Conservation (phyloP, 345 rosid species). For the Pistacia integerrima region DNA sequence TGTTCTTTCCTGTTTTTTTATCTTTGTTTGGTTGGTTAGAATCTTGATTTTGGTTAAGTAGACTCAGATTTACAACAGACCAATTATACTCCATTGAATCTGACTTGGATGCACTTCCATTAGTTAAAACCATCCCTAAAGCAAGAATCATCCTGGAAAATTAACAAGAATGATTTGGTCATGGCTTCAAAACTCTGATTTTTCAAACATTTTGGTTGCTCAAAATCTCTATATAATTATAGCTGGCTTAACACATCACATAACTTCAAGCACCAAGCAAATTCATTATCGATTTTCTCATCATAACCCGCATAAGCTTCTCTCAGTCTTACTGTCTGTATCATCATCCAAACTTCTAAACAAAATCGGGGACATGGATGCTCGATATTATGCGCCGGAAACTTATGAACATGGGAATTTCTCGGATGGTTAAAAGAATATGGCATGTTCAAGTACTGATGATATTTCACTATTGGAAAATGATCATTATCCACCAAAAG, state of each 20-base stretch:
- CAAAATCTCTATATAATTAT: background rate
- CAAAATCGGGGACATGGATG: background rate
- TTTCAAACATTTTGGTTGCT: background rate
- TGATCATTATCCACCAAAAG: constrained; percentile 7
- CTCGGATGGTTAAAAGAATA: background rate
- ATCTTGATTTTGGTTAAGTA: too few species aligned
- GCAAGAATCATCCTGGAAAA: background rate
- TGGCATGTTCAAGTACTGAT: background rate
- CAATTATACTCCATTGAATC: too few species aligned
- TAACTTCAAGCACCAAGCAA: background rate
- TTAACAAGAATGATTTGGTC: background rate
- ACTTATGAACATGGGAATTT: background rate
- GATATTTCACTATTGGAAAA: constrained; percentile 18
- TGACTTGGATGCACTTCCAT: too few species aligned
- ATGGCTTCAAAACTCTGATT: background rate
- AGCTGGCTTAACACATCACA: background rate
- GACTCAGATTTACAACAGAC: too few species aligned
- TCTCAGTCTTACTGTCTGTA: background rate
- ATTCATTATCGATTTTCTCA: background rate
- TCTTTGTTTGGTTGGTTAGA: too few species aligned
- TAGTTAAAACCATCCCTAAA: too few species aligned
- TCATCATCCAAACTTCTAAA: background rate
- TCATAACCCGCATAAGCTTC: background rate
- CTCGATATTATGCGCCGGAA: background rate
- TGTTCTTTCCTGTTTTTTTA: too few species aligned